These are phyloP conservation scores for Candida glaebosa DNA, from an alignment of 805 yeast genomes.

Conservation along the genomic window DNA sequence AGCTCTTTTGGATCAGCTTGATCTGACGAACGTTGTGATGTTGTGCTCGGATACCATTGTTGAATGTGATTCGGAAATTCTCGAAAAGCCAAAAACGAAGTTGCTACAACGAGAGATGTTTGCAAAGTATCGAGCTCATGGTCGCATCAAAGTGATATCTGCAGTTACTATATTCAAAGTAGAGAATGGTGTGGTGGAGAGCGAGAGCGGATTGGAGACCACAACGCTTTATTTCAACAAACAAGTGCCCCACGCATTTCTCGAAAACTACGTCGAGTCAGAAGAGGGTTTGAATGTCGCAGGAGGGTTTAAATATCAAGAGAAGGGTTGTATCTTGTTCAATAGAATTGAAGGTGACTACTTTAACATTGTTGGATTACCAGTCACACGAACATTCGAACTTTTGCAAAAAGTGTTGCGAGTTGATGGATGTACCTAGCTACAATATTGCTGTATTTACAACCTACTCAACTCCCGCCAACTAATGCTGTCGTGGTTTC, in stretches of 20 bases:
- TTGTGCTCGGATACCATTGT: slow-evolving; percentile 82
- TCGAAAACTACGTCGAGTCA: slow-evolving; percentile 59
- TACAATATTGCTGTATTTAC: background rate
- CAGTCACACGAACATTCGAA: slow-evolving; percentile 55
- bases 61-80: slow-evolving; percentile 53
- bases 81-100: slow-evolving; percentile 68
- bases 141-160: slow-evolving; percentile 28
- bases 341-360: slow-evolving; percentile 71
- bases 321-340: slow-evolving; percentile 63
- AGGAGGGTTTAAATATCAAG: slow-evolving; percentile 90
- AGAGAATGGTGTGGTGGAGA: slow-evolving; percentile 7
- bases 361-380: slow-evolving; percentile 85
- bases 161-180: slow-evolving; percentile 26
- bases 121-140: slow-evolving; percentile 16
- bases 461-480: too few species aligned
- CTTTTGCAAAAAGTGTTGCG: slow-evolving; percentile 29
- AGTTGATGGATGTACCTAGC: background rate
- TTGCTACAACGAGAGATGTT: slow-evolving; percentile 29
- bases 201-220: slow-evolving; percentile 18
- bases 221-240: slow-evolving; percentile 45
- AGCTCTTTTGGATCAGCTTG: slow-evolving; percentile 22
- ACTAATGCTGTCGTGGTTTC: too few species aligned
- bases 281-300: slow-evolving; percentile 82
- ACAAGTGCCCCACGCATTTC: slow-evolving; percentile 48
- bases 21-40: slow-evolving; percentile 24